Base-by-base conservation (phyloP, 768 basidiomycete species). In the Amanita rimosa region DNA sequence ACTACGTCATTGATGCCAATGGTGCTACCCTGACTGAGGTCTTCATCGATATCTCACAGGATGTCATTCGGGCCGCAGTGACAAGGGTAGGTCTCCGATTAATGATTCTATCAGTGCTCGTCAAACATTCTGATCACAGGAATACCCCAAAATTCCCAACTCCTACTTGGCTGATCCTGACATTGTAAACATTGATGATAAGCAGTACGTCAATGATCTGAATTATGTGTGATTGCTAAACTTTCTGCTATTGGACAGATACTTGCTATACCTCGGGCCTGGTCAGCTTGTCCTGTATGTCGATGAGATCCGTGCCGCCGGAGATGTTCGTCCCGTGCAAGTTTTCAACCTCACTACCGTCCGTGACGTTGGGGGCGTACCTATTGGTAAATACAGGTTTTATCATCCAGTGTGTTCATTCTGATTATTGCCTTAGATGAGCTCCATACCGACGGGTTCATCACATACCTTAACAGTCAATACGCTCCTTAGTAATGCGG, bases 1-100 rank as follows among this genome's bases (percentile, higher is more conserved):
- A 69, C 60, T 73, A 69, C 57, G 55, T 73, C 13, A 72, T 65
- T 26, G 70, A 73, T 48, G 67, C 71, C 36, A 63, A 56, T 2
- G 71, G 69, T 31, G 55, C 66, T 3, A 57, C 58, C 6, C 58
- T 70, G 36, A 75, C 73, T 0, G 75, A 76, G 60, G 67, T 74
- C 35, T 63, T 66, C 39, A 65, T 78, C 39, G 68, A 73, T 55
- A 45, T 22, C 29, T 33, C 33, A 9, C 11, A 35, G 14, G 58
- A 62, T 52, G 69, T 73, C 52, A 64, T 76, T 26, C 64, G 65
- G 48, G 69, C 63, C 4, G 60, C 63, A n/a, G 67, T 76, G 36
- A 71, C 6, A 45, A 35, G 9, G 16, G 44, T 45, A 31, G 44
- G 13, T 31, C 13, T 17, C 5, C 16, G 11, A 6, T 16, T 11